Evolutionary conservation across 2,329 filamentous ascomycete species (phyloP), one percentile per base, ranked within the genome.

Genomic region (Ceratocystiopsis sp.): DNA sequence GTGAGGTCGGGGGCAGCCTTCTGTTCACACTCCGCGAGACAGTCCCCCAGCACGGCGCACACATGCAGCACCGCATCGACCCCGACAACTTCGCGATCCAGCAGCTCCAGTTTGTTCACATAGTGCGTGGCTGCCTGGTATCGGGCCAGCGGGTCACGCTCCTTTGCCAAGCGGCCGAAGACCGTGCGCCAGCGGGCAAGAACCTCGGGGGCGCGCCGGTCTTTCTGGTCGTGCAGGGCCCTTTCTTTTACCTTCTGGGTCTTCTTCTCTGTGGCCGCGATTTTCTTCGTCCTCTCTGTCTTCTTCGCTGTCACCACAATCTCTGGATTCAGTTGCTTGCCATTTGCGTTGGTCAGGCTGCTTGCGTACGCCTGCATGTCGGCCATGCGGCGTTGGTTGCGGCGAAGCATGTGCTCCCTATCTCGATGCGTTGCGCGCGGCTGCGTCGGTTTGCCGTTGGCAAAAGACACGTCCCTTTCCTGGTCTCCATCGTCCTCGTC

Each of bases 361-460:
- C 75, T 77, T 2, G 81, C 77, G 54, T 85, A 86, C 1, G 67
- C 64, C 25, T 68, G 67, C 58, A 80, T 80, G 46, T 82, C 76
- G 2, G 70, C 68, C 71, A 82, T 80, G 53, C 74, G 76, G 42
- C 63, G 65, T 51, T 85, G 79, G 38, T 79, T 75, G 25, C 25
- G 25, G 25, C 25, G 25, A 8, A 29, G 25, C 25, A 29, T 29
- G 7, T 8, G 25, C 25, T 7, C 25, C 25, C 2, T 29, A 7
- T 29, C 25, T 8, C 9, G 6, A 9, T 4, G 25, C 9, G 25
- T 29, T 8, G 25, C 17, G 13, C 32, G 9, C 29, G 18, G 19
- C 7, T 32, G 21, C 6, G 3, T 12, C 15, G 5, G 32, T 11
- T 19, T 18, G 17, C 3, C 15, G 34, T 35, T 0, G 40, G 36